These are phyloP conservation scores for Stentor roeselii DNA, from an alignment of 73 alveolate genomes.

Conservation along the genomic window DNA sequence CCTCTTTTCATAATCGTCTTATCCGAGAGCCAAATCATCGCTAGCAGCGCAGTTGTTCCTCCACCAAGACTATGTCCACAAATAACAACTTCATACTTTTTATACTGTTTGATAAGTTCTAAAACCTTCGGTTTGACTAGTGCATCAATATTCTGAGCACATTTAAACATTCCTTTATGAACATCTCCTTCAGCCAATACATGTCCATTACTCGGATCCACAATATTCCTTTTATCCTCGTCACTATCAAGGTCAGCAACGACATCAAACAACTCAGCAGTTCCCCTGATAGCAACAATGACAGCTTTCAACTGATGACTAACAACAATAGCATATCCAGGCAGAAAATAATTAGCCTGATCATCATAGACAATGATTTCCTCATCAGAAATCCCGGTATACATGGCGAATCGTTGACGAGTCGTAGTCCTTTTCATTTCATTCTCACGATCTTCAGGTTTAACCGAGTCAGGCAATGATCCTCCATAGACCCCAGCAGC, in stretches of 20 bases:
- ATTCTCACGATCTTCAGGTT: too few species aligned
- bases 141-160: background rate
- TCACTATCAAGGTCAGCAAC: background rate
- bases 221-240: too few species aligned
- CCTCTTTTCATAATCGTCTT: background rate
- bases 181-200: background rate
- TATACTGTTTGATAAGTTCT: background rate
- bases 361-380: constrained; percentile 23
- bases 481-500: constrained; percentile 19
- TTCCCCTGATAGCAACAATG: background rate
- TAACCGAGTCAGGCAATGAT: background rate
- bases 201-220: too few species aligned
- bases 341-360: too few species aligned
- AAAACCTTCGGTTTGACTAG: background rate
- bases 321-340: too few species aligned
- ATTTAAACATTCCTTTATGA: background rate
- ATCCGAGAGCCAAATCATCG: background rate
- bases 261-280: background rate
- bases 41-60: background rate
- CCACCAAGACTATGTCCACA: background rate
- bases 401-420: background rate
- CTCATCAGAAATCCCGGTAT: too few species aligned
- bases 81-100: background rate
- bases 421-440: background rate
- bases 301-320: background rate